These are phyloP conservation scores for Blastocystis sp. DNA, from an alignment of 352 stramenopile species.

Conservation along the genomic window DNA sequence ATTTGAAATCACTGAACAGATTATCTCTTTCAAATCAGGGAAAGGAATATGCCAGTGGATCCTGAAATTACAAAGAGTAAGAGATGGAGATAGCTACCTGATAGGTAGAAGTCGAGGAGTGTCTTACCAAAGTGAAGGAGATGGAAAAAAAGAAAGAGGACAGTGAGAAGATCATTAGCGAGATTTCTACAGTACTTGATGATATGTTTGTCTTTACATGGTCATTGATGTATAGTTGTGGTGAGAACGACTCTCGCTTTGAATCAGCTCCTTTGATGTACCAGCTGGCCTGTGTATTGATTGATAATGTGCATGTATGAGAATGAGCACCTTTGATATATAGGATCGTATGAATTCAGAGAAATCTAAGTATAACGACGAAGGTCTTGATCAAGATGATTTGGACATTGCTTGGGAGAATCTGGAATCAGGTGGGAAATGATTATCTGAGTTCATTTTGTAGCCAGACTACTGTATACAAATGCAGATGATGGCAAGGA, in stretches of 20 bases:
- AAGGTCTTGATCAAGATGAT: conserved; percentile 38
- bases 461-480: conserved; percentile 33
- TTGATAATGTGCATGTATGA: conserved; percentile 20
- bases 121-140: conserved; percentile 38
- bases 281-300: conserved; percentile 2
- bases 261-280: conserved; percentile 38
- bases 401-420: conserved; percentile 59
- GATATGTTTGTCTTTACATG: conserved; percentile 2
- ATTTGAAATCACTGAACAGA: too few species aligned
- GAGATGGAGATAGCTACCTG: not conserved
- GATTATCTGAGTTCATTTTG: too few species aligned
- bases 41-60: not conserved
- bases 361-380: not conserved
- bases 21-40: too few species aligned
- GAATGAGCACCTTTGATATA: not conserved
- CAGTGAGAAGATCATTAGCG: not conserved
- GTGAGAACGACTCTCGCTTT: not conserved
- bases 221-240: not conserved
- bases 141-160: conserved; percentile 36
- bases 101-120: conserved; percentile 22
- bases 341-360: not conserved
- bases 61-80: conserved; percentile 1
- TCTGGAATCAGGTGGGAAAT: conserved; percentile 27
- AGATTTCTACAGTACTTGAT: not conserved
- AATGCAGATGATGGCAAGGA: not conserved